phyloP scores from a whole-genome alignment of 2,329 filamentous ascomycete genomes.

The Purpureocillium lavendulum region DNA sequence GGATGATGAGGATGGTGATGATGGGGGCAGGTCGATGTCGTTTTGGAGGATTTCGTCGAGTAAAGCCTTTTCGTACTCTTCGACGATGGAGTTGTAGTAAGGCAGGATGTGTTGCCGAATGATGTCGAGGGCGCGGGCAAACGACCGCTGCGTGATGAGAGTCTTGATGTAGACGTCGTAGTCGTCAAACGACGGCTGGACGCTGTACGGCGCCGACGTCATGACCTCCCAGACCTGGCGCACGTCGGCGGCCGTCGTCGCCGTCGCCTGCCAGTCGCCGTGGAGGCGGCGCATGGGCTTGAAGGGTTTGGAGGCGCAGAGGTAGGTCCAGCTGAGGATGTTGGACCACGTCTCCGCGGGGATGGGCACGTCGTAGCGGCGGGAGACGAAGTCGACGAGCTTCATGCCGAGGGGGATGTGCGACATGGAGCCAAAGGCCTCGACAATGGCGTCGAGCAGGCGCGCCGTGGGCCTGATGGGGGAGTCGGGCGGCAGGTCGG shows the following conservation, averaged over 20 bases:
- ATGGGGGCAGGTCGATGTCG: slow-evolving; percentile 7
- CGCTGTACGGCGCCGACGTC: slow-evolving; percentile 46
- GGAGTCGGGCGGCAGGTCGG: slow-evolving; percentile 34
- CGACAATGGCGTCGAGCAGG: slow-evolving; percentile 59
- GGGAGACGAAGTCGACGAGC: slow-evolving; percentile 54
- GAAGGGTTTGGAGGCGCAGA: slow-evolving; percentile 36
- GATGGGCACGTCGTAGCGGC: slow-evolving; percentile 49
- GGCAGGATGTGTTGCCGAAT: slow-evolving; percentile 33
- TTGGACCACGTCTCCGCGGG: slow-evolving; percentile 53
- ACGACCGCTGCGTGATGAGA: slow-evolving; percentile 20
- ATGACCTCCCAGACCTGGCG: slow-evolving; percentile 50
- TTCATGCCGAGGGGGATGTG: slow-evolving; percentile 50
- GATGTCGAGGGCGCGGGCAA: slow-evolving; percentile 23
- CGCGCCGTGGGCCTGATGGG: slow-evolving; percentile 48
- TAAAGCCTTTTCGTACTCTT: slow-evolving; percentile 17
- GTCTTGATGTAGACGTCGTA: slow-evolving; percentile 35
- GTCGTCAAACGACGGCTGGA: slow-evolving; percentile 49
- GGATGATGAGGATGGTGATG: too few relatives aligned
- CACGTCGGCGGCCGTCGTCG: slow-evolving; percentile 34
- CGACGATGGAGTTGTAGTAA: slow-evolving; percentile 19
- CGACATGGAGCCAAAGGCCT: slow-evolving; percentile 59
- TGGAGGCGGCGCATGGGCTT: slow-evolving; percentile 26
- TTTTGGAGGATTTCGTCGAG: slow-evolving; percentile 24
- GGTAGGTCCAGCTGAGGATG: slow-evolving; percentile 58
- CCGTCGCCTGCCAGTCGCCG: slow-evolving; percentile 16